Conservation (phyloP, 192 early-diverging fungal species). For the Coemansia sp. region DNA sequence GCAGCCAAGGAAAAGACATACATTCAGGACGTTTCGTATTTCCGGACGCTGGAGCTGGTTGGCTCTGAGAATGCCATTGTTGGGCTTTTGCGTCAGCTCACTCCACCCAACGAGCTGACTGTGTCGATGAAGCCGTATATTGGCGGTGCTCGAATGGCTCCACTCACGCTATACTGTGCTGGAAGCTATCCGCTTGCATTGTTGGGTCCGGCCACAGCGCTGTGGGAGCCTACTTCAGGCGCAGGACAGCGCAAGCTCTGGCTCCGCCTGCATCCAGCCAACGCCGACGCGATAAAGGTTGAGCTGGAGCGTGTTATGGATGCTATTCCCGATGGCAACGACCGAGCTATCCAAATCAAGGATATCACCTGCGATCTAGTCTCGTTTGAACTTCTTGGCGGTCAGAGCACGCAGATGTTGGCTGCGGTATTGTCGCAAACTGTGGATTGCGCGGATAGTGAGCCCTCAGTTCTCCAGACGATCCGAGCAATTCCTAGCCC, state of each 20-base stretch:
- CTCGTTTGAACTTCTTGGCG: conserved; percentile 84
- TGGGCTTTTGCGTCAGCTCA: conserved; percentile 54
- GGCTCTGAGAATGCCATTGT: conserved; percentile 58
- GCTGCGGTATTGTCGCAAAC: conserved; percentile 58
- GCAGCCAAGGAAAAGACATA: conserved; percentile 74
- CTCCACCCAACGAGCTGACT: conserved; percentile 54
- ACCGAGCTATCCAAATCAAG: conserved; percentile 12
- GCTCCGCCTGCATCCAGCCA: conserved; percentile 81
- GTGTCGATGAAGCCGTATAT: conserved; percentile 8
- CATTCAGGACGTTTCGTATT: conserved; percentile 85
- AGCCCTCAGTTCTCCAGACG: conserved; percentile 10
- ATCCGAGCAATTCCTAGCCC: conserved; percentile 57
- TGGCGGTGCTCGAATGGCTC: conserved; percentile 20
- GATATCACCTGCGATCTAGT: conserved; percentile 63
- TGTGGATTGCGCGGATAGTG: not conserved
- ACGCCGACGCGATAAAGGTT: conserved; percentile 49
- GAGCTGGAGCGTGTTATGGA: conserved; percentile 18
- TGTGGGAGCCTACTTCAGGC: conserved; percentile 66
- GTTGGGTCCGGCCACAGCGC: conserved; percentile 71
- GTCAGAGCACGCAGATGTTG: conserved; percentile 71
- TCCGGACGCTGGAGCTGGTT: conserved; percentile 66
- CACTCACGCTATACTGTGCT: conserved; percentile 42
- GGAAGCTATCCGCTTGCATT: conserved; percentile 33
- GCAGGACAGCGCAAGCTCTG: conserved; percentile 57
- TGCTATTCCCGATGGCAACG: not conserved